Evolutionary conservation across 306 rosid genomes (phyloP).

Genomic region (Senna siamea): DNA sequence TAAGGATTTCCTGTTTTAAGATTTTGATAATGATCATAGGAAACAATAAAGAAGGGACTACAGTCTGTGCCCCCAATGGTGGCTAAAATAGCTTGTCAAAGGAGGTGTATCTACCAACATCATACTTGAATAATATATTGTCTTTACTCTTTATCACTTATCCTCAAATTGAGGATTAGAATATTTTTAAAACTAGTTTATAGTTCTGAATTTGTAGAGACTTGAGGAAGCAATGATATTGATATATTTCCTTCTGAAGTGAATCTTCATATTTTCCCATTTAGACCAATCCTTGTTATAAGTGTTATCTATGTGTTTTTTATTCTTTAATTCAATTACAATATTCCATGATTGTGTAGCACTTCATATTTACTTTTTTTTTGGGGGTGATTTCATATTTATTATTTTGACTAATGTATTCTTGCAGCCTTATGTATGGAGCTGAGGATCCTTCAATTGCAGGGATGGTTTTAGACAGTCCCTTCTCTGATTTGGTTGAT

Average conservation of each 20-base stretch:
- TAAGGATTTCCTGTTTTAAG: background rate
- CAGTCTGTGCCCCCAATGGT: conserved; percentile 1
- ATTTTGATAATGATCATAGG: conserved; percentile 21
- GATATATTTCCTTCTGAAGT: conserved; percentile 23
- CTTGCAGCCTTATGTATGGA: conserved; percentile 95
- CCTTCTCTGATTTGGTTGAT: conserved; percentile 95
- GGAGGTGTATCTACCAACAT: conserved; percentile 22
- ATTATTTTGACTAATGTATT: conserved; percentile 1
- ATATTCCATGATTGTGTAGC: conserved; percentile 4
- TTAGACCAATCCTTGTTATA: background rate
- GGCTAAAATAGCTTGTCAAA: conserved; percentile 32
- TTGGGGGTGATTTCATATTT: background rate
- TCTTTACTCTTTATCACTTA: conserved; percentile 7
- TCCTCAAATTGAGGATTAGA: conserved; percentile 3
- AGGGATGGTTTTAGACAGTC: conserved; percentile 97
- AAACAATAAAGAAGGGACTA: conserved; percentile 18
- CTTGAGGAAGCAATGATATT: background rate
- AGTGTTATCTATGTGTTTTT: background rate
- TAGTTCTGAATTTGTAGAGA: conserved; percentile 21
- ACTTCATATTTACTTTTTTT: conserved; percentile 9
- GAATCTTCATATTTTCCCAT: background rate
- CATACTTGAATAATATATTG: conserved; percentile 26
- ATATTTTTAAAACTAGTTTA: conserved; percentile 22
- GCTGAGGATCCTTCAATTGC: conserved; percentile 99
- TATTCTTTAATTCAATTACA: conserved; percentile 1